phyloP scores from a whole-genome alignment of 805 yeast species.

The Ogataea saltuana region DNA sequence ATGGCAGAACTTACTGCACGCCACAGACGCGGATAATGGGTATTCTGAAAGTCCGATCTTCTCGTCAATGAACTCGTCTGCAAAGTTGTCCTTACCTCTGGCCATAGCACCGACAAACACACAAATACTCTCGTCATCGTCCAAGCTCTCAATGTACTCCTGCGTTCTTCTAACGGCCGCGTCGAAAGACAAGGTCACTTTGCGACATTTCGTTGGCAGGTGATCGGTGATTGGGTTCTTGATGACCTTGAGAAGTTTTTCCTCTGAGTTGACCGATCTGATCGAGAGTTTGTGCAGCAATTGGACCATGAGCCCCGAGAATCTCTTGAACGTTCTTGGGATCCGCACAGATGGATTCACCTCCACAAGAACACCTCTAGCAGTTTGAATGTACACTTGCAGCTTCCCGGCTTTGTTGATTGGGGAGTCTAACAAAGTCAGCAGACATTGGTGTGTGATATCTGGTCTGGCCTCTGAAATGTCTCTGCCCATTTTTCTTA shows the following conservation, averaged over 20 bases:
- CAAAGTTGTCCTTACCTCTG: slow-evolving; percentile 94
- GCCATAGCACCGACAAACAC: slow-evolving; percentile 99
- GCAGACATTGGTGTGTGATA: slow-evolving; percentile 94
- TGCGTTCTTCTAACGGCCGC: slow-evolving; percentile 86
- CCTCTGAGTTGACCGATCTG: slow-evolving; percentile 93
- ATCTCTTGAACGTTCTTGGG: slow-evolving; percentile 97
- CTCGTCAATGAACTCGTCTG: slow-evolving; percentile 96
- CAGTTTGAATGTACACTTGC: slow-evolving; percentile 95
- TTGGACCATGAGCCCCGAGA: slow-evolving; percentile 97
- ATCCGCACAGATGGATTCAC: slow-evolving; percentile 96
- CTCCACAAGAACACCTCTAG: slow-evolving; percentile 91
- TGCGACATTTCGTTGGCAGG: slow-evolving; percentile 92
- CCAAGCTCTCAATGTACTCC: slow-evolving; percentile 79
- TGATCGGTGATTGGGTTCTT: slow-evolving; percentile 98
- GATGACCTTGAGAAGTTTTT: slow-evolving; percentile 87
- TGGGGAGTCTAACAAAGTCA: slow-evolving; percentile 95
- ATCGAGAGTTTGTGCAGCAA: slow-evolving; percentile 88
- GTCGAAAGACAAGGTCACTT: slow-evolving; percentile 88
- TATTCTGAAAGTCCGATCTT: slow-evolving; percentile 94
- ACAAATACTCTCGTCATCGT: slow-evolving; percentile 89
- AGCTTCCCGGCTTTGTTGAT: slow-evolving; percentile 95
- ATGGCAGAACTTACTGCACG: slow-evolving; percentile 97
- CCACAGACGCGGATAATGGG: slow-evolving; percentile 95
- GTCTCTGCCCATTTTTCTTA: slow-evolving; percentile 95
- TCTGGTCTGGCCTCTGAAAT: slow-evolving; percentile 99